Evolutionary conservation across 176 grass and related monocot species (phyloP).

Genomic region (Carex scoparia): DNA sequence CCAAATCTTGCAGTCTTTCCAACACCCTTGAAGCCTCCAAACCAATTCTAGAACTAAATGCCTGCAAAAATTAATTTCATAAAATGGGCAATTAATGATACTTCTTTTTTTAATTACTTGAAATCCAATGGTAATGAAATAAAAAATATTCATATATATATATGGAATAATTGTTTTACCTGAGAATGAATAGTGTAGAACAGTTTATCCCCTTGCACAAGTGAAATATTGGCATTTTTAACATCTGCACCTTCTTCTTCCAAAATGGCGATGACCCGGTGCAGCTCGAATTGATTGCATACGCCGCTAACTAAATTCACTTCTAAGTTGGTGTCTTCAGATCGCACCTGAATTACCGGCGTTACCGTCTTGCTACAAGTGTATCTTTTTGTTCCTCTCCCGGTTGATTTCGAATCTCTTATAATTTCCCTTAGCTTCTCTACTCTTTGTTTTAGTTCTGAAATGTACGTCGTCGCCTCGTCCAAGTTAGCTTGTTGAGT

Average conservation of each 20-base stretch:
- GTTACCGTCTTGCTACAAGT: neutral
- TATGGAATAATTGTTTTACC: slow-evolving; percentile 20
- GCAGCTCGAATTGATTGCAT: slow-evolving; percentile 32
- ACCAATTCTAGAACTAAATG: slow-evolving; percentile 62
- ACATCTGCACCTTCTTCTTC: slow-evolving; percentile 69
- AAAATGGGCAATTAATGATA: neutral
- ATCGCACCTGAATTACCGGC: slow-evolving; percentile 41
- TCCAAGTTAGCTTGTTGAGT: slow-evolving; percentile 46
- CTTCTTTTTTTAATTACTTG: neutral
- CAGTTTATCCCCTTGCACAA: slow-evolving; percentile 10
- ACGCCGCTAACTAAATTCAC: slow-evolving; percentile 34
- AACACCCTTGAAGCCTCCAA: slow-evolving; percentile 48
- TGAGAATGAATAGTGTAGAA: slow-evolving; percentile 47
- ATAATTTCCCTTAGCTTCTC: slow-evolving; percentile 32
- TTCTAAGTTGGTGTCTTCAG: slow-evolving; percentile 37
- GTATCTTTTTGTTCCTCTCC: neutral
- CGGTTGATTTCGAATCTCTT: neutral
- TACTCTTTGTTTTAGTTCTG: slow-evolving; percentile 42
- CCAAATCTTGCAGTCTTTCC: slow-evolving; percentile 45
- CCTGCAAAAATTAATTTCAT: slow-evolving; percentile 30
- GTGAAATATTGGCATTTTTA: slow-evolving; percentile 34
- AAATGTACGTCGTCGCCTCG: slow-evolving; percentile 45
- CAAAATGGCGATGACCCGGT: slow-evolving; percentile 42
- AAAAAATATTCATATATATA: too few species aligned
- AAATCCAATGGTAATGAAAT: too few species aligned